Evolutionary conservation across 768 basidiomycete species (phyloP).

Genomic region (Dictyophora rubrovolvata): DNA sequence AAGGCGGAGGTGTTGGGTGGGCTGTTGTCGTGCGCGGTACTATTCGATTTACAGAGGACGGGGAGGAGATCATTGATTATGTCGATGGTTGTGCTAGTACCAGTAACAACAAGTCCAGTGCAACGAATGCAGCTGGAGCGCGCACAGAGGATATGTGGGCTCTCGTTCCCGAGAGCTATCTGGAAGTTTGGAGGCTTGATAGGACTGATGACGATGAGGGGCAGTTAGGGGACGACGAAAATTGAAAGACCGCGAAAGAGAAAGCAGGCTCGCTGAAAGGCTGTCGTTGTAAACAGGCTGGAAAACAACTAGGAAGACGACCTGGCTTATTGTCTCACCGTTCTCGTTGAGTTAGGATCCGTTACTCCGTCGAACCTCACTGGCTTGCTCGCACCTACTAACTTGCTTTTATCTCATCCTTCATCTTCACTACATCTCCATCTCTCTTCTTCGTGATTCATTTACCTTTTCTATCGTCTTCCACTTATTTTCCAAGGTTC

Average conservation of each 20-base stretch:
- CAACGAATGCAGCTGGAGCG: slow-evolving; percentile 16
- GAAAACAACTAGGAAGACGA: too few species aligned
- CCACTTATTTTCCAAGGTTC: too few species aligned
- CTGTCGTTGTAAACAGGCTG: too few species aligned
- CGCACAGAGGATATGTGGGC: slow-evolving; percentile 35
- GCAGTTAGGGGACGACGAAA: background rate
- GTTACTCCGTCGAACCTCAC: background rate
- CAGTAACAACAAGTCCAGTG: slow-evolving; percentile 14
- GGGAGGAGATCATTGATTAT: slow-evolving; percentile 9
- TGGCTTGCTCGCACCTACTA: background rate
- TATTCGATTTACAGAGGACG: background rate
- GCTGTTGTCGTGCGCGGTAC: slow-evolving; percentile 48
- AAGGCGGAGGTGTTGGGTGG: slow-evolving; percentile 69
- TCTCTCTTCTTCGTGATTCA: background rate
- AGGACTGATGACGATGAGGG: slow-evolving; percentile 12
- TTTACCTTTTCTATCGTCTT: background rate
- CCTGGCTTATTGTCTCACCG: too few species aligned
- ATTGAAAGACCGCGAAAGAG: too few species aligned
- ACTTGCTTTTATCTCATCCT: background rate
- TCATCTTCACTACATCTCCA: background rate
- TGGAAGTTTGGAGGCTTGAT: slow-evolving; percentile 47
- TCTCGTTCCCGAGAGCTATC: slow-evolving; percentile 70
- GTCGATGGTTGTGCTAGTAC: too few species aligned
- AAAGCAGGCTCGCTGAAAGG: too few species aligned
- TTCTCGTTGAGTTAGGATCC: too few species aligned